Conservation (phyloP, 805 yeast species). For the Suhomyces pyralidae region DNA sequence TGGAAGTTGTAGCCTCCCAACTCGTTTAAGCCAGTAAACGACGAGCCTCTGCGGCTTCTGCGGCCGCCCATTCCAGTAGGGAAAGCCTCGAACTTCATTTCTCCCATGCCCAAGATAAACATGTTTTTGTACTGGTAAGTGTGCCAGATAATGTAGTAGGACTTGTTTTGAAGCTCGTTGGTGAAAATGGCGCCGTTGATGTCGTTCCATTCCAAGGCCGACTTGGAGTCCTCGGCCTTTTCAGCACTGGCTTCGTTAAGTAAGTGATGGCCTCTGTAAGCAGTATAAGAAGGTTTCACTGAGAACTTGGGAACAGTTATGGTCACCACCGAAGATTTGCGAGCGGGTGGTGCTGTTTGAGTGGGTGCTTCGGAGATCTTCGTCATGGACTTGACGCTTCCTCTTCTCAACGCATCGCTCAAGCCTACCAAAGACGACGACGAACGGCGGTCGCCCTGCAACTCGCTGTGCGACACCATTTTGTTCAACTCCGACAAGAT, state of each 20-base stretch:
- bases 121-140: slow-evolving; percentile 14
- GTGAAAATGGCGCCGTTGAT: slow-evolving; percentile 39
- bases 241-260: neutral
- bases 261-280: neutral
- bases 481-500: slow-evolving; percentile 37
- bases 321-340: slow-evolving; percentile 27
- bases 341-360: no score
- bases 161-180: slow-evolving; percentile 36
- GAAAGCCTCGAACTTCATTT: slow-evolving; percentile 26
- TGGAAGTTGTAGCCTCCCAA: slow-evolving; percentile 42
- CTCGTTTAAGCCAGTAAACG: slow-evolving; percentile 36
- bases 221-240: neutral
- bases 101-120: slow-evolving; percentile 35
- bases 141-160: slow-evolving; percentile 35
- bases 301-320: slow-evolving; percentile 29
- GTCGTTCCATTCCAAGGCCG: slow-evolving; percentile 8
- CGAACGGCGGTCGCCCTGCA: slow-evolving; percentile 27
- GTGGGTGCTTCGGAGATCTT: slow-evolving; percentile 19
- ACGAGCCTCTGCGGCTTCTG: slow-evolving; percentile 30
- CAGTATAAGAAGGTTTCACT: slow-evolving; percentile 24
- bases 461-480: slow-evolving; percentile 30
- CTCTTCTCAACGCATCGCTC: slow-evolving; percentile 18
- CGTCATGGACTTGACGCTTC: slow-evolving; percentile 20
- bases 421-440: slow-evolving; percentile 34
- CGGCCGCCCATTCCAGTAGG: slow-evolving; percentile 13